Percentiles rank a stretch among this genome's conserved stretches.
phyloP scores from a whole-genome alignment of 768 basidiomycete genomes.

The Myochromella boudieri region DNA sequence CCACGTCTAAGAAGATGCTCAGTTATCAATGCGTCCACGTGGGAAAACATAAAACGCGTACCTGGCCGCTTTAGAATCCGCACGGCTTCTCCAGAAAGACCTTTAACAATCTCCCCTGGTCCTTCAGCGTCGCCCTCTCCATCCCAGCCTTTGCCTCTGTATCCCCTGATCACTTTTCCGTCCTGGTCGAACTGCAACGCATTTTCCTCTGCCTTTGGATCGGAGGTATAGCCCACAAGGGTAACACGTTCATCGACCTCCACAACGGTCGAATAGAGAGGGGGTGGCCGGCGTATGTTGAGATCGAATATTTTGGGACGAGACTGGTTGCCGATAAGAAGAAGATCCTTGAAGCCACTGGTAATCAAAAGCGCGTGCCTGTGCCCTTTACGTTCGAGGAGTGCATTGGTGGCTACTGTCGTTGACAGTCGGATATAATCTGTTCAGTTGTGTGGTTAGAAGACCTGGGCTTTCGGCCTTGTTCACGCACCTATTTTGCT shows the following conservation, averaged over 20 bases:
- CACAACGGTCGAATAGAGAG: conserved; percentile 75
- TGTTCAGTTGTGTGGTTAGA: conserved; percentile 25
- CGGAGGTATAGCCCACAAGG: conserved; percentile 89
- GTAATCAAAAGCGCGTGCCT: conserved; percentile 91
- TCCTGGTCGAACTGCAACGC: conserved; percentile 74
- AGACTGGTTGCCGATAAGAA: conserved; percentile 93
- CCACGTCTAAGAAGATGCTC: conserved; percentile 48
- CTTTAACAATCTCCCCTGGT: conserved; percentile 76
- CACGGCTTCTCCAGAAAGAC: conserved; percentile 89
- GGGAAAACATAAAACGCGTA: conserved; percentile 22
- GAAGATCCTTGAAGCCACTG: conserved; percentile 86
- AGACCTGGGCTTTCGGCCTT: not conserved
- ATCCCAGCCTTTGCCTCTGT: conserved; percentile 80
- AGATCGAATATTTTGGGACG: conserved; percentile 95
- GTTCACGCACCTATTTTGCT: conserved; percentile 70
- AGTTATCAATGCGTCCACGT: conserved; percentile 2
- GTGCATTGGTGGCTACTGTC: conserved; percentile 94
- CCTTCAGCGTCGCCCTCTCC: conserved; percentile 69
- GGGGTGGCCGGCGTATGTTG: conserved; percentile 75
- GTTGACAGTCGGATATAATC: conserved; percentile 92
- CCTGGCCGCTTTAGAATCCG: conserved; percentile 77
- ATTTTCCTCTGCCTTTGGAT: conserved; percentile 77
- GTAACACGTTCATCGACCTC: conserved; percentile 92
- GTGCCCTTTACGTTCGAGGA: conserved; percentile 93
- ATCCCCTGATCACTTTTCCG: conserved; percentile 65